These are phyloP conservation scores for Parasarocladium wereldwijsianum DNA, from an alignment of 2,329 filamentous ascomycete species.

Conservation along the genomic window DNA sequence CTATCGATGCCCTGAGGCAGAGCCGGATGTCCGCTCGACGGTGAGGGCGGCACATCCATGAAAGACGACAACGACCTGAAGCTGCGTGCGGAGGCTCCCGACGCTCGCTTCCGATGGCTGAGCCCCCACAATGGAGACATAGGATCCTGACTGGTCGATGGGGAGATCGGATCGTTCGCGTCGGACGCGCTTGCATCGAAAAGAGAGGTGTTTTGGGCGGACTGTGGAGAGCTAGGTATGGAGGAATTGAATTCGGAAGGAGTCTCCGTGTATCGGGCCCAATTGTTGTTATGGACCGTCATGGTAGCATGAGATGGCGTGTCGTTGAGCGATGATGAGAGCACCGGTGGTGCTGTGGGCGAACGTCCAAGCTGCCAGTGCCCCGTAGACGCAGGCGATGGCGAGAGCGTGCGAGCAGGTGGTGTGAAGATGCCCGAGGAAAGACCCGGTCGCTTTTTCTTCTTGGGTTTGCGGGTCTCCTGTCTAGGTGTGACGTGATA, in stretches of 20 bases:
- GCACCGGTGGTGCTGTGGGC: slow-evolving; percentile 22
- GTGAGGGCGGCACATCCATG: slow-evolving; percentile 17
- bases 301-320: slow-evolving; percentile 5
- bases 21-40: slow-evolving; percentile 9
- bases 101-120: slow-evolving; percentile 38
- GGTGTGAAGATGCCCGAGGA: slow-evolving; percentile 48
- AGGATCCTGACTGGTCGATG: slow-evolving; percentile 61
- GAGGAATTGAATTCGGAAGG: slow-evolving; percentile 59
- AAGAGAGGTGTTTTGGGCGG: slow-evolving; percentile 56
- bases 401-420: slow-evolving; percentile 21
- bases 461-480: slow-evolving; percentile 50
- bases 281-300: slow-evolving; percentile 35
- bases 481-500: slow-evolving; percentile 60
- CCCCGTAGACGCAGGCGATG: slow-evolving; percentile 24
- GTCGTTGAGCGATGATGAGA: slow-evolving; percentile 13
- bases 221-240: slow-evolving; percentile 66
- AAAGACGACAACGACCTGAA: slow-evolving; percentile 25
- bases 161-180: slow-evolving; percentile 65
- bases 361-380: slow-evolving; percentile 22
- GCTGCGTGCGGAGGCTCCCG: slow-evolving; percentile 38
- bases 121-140: slow-evolving; percentile 43
- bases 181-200: slow-evolving; percentile 53
- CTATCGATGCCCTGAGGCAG: slow-evolving; percentile 12
- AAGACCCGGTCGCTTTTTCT: slow-evolving; percentile 54
- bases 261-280: slow-evolving; percentile 30